A percentile compares a stretch with the other conserved stretches of the same genome.
These are phyloP conservation scores for Amanita molliuscula DNA, from an alignment of 768 basidiomycete species.

Conservation along the genomic window DNA sequence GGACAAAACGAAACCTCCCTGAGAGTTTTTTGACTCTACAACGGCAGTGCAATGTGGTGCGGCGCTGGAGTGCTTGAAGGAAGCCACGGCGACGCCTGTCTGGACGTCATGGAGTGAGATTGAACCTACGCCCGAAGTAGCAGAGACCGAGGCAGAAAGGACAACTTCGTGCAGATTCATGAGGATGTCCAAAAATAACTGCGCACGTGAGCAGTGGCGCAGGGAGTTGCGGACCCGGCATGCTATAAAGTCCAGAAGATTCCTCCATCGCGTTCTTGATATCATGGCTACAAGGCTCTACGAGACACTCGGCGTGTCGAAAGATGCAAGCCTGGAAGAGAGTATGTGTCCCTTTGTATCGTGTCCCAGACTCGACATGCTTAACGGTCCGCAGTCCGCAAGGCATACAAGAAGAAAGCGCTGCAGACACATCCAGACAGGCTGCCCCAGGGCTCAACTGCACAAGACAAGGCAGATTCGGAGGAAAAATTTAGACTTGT, in stretches of 20 bases:
- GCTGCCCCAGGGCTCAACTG: slow-evolving; percentile 42
- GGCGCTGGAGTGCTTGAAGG: slow-evolving; percentile 81
- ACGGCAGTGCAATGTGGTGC: slow-evolving; percentile 54
- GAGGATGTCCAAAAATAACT: background rate
- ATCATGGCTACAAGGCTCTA: slow-evolving; percentile 53
- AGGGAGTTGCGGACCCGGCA: too few species aligned
- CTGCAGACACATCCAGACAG: slow-evolving; percentile 72
- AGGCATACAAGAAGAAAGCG: slow-evolving; percentile 68
- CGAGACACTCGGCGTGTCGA: slow-evolving; percentile 44
- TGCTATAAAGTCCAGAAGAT: too few species aligned
- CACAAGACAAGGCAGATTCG: slow-evolving; percentile 45
- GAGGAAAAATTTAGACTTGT: slow-evolving; percentile 47
- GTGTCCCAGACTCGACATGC: background rate
- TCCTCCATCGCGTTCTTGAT: background rate
- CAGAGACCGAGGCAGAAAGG: slow-evolving; percentile 46
- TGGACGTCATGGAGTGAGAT: slow-evolving; percentile 77
- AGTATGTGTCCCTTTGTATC: slow-evolving; percentile 31
- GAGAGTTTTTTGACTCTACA: slow-evolving; percentile 54
- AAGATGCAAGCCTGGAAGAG: slow-evolving; percentile 50
- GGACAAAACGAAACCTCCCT: slow-evolving; percentile 79
- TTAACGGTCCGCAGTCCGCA: slow-evolving; percentile 41
- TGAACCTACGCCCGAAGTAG: slow-evolving; percentile 43
- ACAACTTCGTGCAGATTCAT: slow-evolving; percentile 66
- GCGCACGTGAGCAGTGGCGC: slow-evolving; percentile 3
- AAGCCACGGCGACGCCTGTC: slow-evolving; percentile 62